Evolutionary conservation across 352 stramenopile species (phyloP), one percentile per base, ranked within the genome.

Genomic region (Phytophthora fragariae): DNA sequence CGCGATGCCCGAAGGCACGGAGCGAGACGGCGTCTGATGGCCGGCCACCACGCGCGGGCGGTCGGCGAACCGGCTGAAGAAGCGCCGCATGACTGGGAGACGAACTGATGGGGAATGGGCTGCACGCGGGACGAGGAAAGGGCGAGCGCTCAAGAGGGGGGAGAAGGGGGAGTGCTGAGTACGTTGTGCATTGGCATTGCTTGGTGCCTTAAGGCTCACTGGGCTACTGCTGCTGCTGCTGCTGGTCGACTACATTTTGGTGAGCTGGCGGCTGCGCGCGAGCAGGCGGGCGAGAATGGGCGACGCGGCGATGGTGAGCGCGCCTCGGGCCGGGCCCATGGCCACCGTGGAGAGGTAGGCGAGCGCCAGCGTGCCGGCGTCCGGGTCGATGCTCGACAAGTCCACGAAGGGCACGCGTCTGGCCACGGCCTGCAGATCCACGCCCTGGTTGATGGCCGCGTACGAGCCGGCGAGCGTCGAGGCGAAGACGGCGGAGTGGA

Each of bases 261-360:
- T 60, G 33, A 73, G 63, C 47, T 72, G 57, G 19, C 67, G 70
- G 58, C 74, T 75, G 39, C 85, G 84, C 15, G 84, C 75, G 44
- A 94, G 74, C 58, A 92, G 59, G 41, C 89, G 83, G 29, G 89
- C 89, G 58, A 96, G 81, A 67, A 92, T 82, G 11, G 89, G 89
- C 57, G 82, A 89, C 31, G 78, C 83, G 17, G 83, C 85, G 74
- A 96, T 92, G 29, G 89, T 96, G 58, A 94, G 68, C 12, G 84
- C 85, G 19, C 88, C 89, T 58, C 89, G 76, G 7, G 85, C 83
- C 8, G 89, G 88, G 6, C 89, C 86, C 46, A 84, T 94, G 44
- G 94, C 93, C 62, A 95, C 89, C 8, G 98, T 94, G 19, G 96
- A 91, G 66, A 99, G 97, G 80, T 99, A 99, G 52, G 89, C 89